phyloP scores from a whole-genome alignment of 2,329 filamentous ascomycete genomes.

The Venturia effusa region DNA sequence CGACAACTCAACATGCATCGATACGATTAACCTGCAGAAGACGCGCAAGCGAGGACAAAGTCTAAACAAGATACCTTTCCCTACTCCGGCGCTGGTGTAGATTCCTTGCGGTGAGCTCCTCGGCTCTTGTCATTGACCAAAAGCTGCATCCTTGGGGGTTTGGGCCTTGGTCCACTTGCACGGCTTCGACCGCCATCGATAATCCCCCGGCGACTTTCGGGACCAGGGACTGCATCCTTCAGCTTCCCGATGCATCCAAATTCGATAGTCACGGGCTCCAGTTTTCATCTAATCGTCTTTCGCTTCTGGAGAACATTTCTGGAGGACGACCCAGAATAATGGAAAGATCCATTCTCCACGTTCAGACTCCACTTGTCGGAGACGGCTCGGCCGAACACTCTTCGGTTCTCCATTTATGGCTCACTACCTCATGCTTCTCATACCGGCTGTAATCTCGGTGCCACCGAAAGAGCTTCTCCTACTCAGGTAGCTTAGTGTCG shows the following conservation, averaged over 20 bases:
- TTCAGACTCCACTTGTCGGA: background rate
- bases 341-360: background rate
- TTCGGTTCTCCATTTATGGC: background rate
- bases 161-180: background rate
- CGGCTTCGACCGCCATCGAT: background rate
- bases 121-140: background rate
- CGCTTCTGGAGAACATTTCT: background rate
- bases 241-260: conserved; percentile 1
- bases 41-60: background rate
- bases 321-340: background rate
- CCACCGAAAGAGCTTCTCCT: background rate
- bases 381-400: background rate
- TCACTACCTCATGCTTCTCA: background rate
- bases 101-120: background rate
- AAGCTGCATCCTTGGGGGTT: background rate
- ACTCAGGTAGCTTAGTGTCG: background rate
- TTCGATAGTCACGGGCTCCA: background rate
- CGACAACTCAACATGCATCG: conserved; percentile 1
- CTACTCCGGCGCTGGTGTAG: background rate
- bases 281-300: background rate
- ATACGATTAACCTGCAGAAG: background rate
- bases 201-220: background rate
- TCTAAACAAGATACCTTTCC: background rate
- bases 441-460: background rate
- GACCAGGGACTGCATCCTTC: background rate